These are phyloP conservation scores for Mikania micrantha DNA, from an alignment of 129 eudicot species.

Conservation along the genomic window DNA sequence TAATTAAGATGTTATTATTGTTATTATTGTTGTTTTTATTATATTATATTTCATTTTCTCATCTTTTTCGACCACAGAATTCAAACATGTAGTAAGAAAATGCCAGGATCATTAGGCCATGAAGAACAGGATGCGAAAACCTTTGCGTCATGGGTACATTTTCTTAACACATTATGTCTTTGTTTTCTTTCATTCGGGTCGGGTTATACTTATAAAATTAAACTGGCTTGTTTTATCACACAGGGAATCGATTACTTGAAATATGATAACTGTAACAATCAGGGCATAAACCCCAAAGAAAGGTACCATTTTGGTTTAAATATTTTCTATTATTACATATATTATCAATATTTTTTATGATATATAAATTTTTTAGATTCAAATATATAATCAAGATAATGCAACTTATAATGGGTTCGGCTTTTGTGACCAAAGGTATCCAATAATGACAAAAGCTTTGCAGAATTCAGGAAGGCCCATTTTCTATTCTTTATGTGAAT, in stretches of 20 bases:
- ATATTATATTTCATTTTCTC: not conserved
- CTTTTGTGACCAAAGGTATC: constrained; percentile 51
- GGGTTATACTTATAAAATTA: not conserved
- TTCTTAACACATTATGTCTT: no score
- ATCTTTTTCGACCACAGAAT: constrained; percentile 28
- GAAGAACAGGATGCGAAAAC: constrained; percentile 95
- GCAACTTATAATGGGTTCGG: constrained; percentile 6
- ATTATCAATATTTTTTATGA: no score
- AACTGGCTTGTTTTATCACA: not conserved
- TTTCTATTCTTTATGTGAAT: constrained; percentile 81
- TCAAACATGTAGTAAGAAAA: constrained; percentile 68
- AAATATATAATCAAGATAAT: not conserved
- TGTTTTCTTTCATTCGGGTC: not conserved
- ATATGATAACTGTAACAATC: constrained; percentile 73
- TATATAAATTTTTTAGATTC: no score
- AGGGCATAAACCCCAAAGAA: constrained; percentile 43
- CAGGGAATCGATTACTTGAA: constrained; percentile 88
- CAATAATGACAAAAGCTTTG: constrained; percentile 72
- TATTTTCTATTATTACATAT: no score
- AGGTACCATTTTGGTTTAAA: constrained; percentile 30
- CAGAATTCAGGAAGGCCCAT: constrained; percentile 72
- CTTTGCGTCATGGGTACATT: constrained; percentile 82
- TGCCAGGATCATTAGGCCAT: constrained; percentile 89
- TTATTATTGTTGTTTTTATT: no score
- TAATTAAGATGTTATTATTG: constrained; percentile 15